Conservation (phyloP, 305 asterid genomes). For the Solanum hybrid region DNA sequence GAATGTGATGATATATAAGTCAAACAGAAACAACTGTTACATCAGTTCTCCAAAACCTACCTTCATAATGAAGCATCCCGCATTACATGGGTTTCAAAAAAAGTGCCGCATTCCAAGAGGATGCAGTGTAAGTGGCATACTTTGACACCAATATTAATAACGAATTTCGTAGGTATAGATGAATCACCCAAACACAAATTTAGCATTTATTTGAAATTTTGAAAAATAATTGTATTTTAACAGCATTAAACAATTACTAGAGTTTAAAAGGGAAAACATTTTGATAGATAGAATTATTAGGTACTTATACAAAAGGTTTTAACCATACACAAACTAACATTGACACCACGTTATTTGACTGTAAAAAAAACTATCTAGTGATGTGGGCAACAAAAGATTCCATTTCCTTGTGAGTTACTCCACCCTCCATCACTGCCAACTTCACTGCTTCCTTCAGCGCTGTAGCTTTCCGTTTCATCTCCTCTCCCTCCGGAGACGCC, state of each 20-base stretch:
- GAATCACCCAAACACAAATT: background rate
- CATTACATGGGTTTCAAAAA: no score
- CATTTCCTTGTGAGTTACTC: slow-evolving; percentile 28
- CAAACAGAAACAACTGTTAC: background rate
- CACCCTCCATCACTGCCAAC: slow-evolving; percentile 41
- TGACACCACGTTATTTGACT: background rate
- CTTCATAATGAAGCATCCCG: background rate
- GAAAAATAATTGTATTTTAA: no score
- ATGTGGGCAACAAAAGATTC: slow-evolving; percentile 47
- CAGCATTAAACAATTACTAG: background rate
- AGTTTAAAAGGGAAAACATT: background rate
- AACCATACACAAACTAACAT: background rate
- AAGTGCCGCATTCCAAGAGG: background rate
- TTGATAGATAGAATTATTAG: background rate
- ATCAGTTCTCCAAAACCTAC: background rate
- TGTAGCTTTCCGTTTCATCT: slow-evolving; percentile 43
- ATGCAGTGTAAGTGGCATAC: background rate
- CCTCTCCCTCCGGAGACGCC: slow-evolving; percentile 42
- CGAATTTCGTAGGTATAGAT: no score
- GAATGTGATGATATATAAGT: background rate
- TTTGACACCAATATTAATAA: no score
- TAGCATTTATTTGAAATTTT: background rate
- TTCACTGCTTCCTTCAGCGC: slow-evolving; percentile 33
- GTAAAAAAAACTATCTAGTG: slow-evolving; percentile 10
- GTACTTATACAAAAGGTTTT: background rate